Evolutionary conservation across 306 rosid species (phyloP).

Genomic region (Prunus campanulata): DNA sequence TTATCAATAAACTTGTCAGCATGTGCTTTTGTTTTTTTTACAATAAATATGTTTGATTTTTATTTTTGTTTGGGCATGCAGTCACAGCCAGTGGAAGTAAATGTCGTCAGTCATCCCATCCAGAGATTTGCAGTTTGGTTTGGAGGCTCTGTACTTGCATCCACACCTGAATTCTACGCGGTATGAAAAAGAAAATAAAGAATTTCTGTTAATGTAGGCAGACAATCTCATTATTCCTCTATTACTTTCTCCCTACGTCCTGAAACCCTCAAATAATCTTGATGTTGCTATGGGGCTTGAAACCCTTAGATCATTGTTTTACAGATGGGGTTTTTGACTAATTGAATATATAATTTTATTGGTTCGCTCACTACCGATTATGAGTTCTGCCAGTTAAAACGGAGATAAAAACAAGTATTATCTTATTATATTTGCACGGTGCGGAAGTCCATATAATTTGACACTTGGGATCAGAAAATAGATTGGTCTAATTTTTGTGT

Average conservation of each 20-base stretch:
- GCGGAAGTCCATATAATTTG: background rate
- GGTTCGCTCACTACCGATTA: background rate
- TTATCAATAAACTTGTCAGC: background rate
- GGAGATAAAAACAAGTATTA: background rate
- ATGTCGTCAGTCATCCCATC: conserved; percentile 93
- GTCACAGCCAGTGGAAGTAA: conserved; percentile 98
- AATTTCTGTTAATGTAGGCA: background rate
- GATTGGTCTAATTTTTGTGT: background rate
- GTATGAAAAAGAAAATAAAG: conserved; percentile 34
- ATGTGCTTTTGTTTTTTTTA: background rate
- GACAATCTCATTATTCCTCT: background rate
- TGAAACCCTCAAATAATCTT: background rate
- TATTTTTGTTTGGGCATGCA: conserved; percentile 29
- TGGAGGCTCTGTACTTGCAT: conserved; percentile 98
- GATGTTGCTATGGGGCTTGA: background rate
- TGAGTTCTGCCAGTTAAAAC: background rate
- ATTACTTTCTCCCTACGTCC: background rate
- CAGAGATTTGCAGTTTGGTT: conserved; percentile 99
- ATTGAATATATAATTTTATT: background rate
- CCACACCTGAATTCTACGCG: conserved; percentile 92
- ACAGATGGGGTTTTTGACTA: background rate
- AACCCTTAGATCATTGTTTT: background rate
- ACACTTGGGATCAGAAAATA: background rate
- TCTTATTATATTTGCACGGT: background rate
- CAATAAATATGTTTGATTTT: background rate